These are phyloP conservation scores for Cenchrus fungigraminus DNA, from an alignment of 176 grass and related monocot species.

Conservation along the genomic window DNA sequence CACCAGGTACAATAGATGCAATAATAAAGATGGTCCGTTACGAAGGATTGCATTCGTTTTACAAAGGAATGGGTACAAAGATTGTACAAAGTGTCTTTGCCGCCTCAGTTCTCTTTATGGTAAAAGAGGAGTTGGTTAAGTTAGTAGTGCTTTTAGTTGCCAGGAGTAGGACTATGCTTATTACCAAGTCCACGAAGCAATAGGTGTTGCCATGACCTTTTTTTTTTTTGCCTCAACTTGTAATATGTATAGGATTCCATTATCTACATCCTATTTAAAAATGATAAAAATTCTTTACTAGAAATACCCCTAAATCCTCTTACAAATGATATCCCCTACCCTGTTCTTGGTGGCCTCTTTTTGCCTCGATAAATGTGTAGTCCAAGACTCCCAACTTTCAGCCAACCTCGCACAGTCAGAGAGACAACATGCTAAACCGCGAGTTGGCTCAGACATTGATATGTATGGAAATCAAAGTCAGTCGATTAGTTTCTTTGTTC, in stretches of 20 bases:
- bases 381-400: background rate
- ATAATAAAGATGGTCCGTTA: slow-evolving; percentile 91
- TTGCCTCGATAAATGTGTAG: background rate
- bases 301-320: background rate
- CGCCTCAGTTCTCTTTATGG: slow-evolving; percentile 97
- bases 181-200: slow-evolving; percentile 46
- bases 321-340: background rate
- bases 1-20: slow-evolving; percentile 88
- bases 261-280: background rate
- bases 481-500: background rate
- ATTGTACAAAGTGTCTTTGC: slow-evolving; percentile 98
- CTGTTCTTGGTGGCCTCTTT: background rate
- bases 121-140: slow-evolving; percentile 94
- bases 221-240: background rate
- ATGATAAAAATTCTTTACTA: slow-evolving; percentile 24
- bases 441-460: background rate
- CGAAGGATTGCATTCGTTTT: slow-evolving; percentile 87
- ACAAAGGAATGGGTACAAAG: slow-evolving; percentile 99
- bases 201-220: slow-evolving; percentile 18
- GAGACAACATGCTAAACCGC: background rate
- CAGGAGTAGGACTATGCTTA: slow-evolving; percentile 59
- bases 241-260: slow-evolving; percentile 19
- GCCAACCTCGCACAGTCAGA: no score
- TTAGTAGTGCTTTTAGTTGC: slow-evolving; percentile 70
- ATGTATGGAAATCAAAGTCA: background rate